Base-by-base conservation (phyloP, 2,329 filamentous ascomycete genomes). In the Aspergillus brasiliensis region DNA sequence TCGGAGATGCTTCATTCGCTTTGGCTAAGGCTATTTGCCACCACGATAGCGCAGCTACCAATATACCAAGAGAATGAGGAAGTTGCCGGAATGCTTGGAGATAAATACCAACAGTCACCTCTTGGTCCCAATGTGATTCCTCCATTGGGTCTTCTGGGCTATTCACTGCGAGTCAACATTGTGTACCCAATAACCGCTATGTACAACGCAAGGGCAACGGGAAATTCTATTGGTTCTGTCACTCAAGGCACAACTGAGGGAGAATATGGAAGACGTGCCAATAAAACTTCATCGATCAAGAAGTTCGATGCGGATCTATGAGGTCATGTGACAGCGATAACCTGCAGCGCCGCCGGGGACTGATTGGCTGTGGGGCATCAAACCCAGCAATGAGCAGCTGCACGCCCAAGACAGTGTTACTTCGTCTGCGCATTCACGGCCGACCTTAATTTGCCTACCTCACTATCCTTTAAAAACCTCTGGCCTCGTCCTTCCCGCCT, bases 281-380 rank as follows among this genome's bases (percentile, higher is more conserved):
- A 44, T 44, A 10, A 13, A 52, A 19, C 5, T 34, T 40, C 25
- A 23, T 31, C 37, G 25, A 40, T n/a, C 37, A 8, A 25, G 13
- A 13, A 34, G 51, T 27, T 28, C 27, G 51, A 31, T 25, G 40
- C 37, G 37, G 37, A 54, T 44, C 37, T 54, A 44, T 54, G 21
- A 15, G 23, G 51, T 63, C 61, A 65, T 46, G 49, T 64, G 61
- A 64, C 44, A 27, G 25, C 34, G 23, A 25, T 51, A 28, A 38
- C 47, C 51, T 46, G 13, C 40, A 51, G 53, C 23, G 31, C 46
- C 47, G 37, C 40, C 57, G 40, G 49, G 37, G 59, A 47, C 27
- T 51, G 53, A 66, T 66, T 66, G 64, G 64, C 61, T 63, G 64
- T 59, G 61, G 64, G 61, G 61, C 56, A 61, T 58, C 56, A 59